phyloP scores from a whole-genome alignment of 257 asterid genomes.

The Penstemon barbatus region DNA sequence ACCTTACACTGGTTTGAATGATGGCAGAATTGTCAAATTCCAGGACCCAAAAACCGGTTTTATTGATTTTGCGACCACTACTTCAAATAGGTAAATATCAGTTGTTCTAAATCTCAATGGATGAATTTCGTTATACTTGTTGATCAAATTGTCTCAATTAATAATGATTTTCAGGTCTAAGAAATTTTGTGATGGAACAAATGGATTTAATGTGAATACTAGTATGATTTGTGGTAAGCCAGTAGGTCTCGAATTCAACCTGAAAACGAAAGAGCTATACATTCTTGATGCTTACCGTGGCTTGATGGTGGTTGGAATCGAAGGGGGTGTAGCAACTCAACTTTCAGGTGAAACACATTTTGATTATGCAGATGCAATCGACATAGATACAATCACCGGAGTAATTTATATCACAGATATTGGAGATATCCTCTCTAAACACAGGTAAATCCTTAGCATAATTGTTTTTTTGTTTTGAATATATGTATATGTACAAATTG shows the following conservation, averaged over 20 bases:
- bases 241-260: slow-evolving; percentile 39
- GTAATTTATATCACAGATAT: not conserved
- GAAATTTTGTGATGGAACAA: slow-evolving; percentile 38
- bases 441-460: slow-evolving; percentile 10
- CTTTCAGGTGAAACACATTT: slow-evolving; percentile 17
- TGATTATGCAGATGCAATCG: slow-evolving; percentile 41
- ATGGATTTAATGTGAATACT: slow-evolving; percentile 13
- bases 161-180: slow-evolving; percentile 30
- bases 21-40: slow-evolving; percentile 49
- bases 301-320: slow-evolving; percentile 42
- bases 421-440: slow-evolving; percentile 37
- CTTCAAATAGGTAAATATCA: slow-evolving; percentile 39
- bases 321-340: slow-evolving; percentile 41
- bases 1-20: slow-evolving; percentile 46
- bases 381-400: slow-evolving; percentile 39
- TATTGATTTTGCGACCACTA: slow-evolving; percentile 43
- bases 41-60: slow-evolving; percentile 31
- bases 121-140: too few species aligned
- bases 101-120: too few species aligned
- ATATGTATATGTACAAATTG: too few species aligned
- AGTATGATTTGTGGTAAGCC: slow-evolving; percentile 43
- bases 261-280: slow-evolving; percentile 40
- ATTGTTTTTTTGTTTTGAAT: too few species aligned
- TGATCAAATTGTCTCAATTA: too few species aligned
- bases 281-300: slow-evolving; percentile 39